These are phyloP conservation scores for Castanea mollissima DNA, from an alignment of 306 rosid species.

Conservation along the genomic window DNA sequence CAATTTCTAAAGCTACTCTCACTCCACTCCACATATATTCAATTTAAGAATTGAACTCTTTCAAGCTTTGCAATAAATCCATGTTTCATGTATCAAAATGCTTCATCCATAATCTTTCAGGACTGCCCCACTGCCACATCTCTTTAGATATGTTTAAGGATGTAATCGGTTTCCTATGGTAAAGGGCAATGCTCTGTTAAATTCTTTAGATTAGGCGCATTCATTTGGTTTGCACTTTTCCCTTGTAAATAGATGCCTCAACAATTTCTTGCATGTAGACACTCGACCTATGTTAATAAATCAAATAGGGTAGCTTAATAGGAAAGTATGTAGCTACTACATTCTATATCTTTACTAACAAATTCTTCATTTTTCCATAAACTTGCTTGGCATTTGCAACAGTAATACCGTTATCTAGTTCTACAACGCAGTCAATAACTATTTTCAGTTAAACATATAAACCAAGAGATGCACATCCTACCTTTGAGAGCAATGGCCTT, in stretches of 20 bases:
- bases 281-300: not conserved
- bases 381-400: too few relatives aligned
- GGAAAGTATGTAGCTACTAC: too few relatives aligned
- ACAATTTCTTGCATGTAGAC: not conserved
- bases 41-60: too few relatives aligned
- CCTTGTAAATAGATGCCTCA: not conserved
- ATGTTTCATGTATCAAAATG: too few relatives aligned
- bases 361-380: too few relatives aligned
- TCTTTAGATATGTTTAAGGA: too few relatives aligned
- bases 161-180: not conserved
- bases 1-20: not conserved
- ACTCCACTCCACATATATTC: too few relatives aligned
- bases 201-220: not conserved
- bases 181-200: not conserved
- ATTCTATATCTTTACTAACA: too few relatives aligned
- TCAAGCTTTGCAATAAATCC: too few relatives aligned
- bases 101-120: too few relatives aligned
- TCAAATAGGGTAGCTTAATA: not conserved
- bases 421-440: conserved; percentile 5
- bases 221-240: not conserved
- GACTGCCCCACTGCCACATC: too few relatives aligned
- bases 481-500: conserved; percentile 79
- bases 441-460: conserved; percentile 13
- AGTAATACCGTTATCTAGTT: not conserved
- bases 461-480: conserved; percentile 50